Conservation (phyloP, 2,329 filamentous ascomycete species). For the Trichoderma oligosporum region DNA sequence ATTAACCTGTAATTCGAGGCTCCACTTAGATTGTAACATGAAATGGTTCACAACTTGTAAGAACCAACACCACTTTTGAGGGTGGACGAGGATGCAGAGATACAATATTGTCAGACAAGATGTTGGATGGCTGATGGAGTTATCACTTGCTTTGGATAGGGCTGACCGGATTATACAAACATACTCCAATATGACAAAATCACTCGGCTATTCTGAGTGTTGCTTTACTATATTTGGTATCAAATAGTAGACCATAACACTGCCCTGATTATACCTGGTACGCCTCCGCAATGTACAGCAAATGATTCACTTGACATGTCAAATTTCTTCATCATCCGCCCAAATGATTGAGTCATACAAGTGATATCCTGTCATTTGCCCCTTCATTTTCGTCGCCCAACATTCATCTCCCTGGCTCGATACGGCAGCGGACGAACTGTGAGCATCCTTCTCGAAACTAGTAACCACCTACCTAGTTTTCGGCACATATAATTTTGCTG, state of each 20-base stretch:
- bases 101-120: background rate
- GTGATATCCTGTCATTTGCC: background rate
- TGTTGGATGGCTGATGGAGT: background rate
- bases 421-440: background rate
- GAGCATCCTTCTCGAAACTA: background rate
- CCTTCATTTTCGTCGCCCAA: background rate
- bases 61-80: background rate
- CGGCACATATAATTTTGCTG: background rate
- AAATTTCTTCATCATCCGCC: background rate
- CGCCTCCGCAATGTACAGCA: too few relatives aligned
- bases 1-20: background rate
- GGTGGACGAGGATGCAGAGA: background rate
- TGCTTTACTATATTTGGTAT: too few relatives aligned
- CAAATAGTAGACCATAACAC: background rate
- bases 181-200: too few relatives aligned
- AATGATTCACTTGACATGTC: background rate
- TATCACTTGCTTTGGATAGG: too few relatives aligned
- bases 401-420: background rate
- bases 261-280: too few relatives aligned
- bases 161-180: too few relatives aligned
- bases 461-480: background rate
- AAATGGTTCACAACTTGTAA: background rate
- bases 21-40: conserved; percentile 7
- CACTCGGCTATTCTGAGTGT: too few relatives aligned
- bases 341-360: background rate